Base-by-base conservation (phyloP, 176 grass and related monocot genomes). In the Triticum timopheevii region DNA sequence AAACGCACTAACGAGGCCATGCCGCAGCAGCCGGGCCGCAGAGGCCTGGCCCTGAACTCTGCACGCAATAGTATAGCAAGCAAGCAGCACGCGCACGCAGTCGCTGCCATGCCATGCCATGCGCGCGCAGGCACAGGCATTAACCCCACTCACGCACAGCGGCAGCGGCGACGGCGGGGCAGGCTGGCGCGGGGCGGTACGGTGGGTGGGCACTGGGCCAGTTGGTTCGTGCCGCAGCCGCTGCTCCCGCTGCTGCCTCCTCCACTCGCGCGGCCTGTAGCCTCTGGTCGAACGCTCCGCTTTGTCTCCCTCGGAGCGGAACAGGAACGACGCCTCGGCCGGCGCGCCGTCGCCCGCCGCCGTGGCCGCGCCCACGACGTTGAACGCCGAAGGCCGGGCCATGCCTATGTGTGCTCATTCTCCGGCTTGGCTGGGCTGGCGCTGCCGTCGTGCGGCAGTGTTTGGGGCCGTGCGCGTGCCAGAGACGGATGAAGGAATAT, bases 251-350 rank as follows among this genome's bases (percentile, higher is more conserved):
- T 24, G 69, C 36, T 11, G 5, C 70, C 3, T 8, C 69, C 3
- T 11, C 38, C 5, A 56, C 3, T 12, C 58, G 67, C 9, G 27
- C 28, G 28, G 28, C 8, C 75, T 27, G 63, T 17, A 23, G 82
- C 54, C 61, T 33, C 79, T 79, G 85, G 8, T 62, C 45, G 80
- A 79, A 90, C 66, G 89, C 89, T 91, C 81, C 89, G 85, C 69
- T 88, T 88, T 91, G 89, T 88, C 89, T 85, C 89, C 69, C 76
- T 69, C 61, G 33, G 44, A 11, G 39, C 67, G 17, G 12, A 28
- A 11, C 70, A 17, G 23, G 7, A 2, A n/a, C 80, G 2, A n/a
- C 33, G 20, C 80, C 24, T 90, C 83, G 73, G 52, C 11, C 61
- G 67, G 82, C 34, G 45, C 45, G 87, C 82, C 27, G 27, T 6